Conservation (phyloP, 495 filamentous ascomycete genomes). For the Zalerion maritima region DNA sequence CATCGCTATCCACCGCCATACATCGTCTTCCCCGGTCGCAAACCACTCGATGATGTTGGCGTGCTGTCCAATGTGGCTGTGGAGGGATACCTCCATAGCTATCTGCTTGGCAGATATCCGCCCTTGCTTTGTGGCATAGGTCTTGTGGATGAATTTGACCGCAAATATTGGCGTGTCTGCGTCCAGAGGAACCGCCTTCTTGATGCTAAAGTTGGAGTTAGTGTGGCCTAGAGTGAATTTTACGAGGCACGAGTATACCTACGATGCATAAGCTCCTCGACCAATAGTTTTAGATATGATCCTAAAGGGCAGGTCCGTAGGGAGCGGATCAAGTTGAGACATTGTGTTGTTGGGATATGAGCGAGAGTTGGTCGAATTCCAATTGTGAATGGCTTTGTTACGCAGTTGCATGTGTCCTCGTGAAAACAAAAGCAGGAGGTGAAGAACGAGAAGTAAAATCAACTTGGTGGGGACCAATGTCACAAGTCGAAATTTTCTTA, state of each 20-base stretch:
- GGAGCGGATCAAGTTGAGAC: slow-evolving; percentile 81
- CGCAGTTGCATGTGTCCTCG: too few species aligned
- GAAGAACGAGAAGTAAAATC: too few species aligned
- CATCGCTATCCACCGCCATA: slow-evolving; percentile 99
- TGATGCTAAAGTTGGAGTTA: slow-evolving; percentile 48
- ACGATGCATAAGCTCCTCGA: slow-evolving; percentile 95
- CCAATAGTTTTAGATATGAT: slow-evolving; percentile 94
- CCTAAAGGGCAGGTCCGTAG: slow-evolving; percentile 75
- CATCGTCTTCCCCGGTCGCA: slow-evolving; percentile 64
- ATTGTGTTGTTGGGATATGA: slow-evolving; percentile 17
- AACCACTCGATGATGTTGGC: slow-evolving; percentile 89
- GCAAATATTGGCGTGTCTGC: slow-evolving; percentile 68
- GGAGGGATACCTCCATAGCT: slow-evolving; percentile 73
- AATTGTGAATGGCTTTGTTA: background rate
- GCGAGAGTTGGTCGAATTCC: too few species aligned
- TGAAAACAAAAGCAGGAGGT: too few species aligned
- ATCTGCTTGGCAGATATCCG: slow-evolving; percentile 81
- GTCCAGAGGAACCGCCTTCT: slow-evolving; percentile 71
- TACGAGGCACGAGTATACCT: slow-evolving; percentile 19
- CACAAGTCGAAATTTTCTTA: too few species aligned
- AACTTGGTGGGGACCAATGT: too few species aligned
- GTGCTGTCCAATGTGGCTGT: slow-evolving; percentile 75
- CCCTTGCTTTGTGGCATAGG: slow-evolving; percentile 76
- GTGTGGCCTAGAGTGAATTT: slow-evolving; percentile 5
- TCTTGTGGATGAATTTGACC: slow-evolving; percentile 97